Base-by-base conservation (phyloP, 2,329 filamentous ascomycete genomes). In the Gaeumannomyces tritici region DNA sequence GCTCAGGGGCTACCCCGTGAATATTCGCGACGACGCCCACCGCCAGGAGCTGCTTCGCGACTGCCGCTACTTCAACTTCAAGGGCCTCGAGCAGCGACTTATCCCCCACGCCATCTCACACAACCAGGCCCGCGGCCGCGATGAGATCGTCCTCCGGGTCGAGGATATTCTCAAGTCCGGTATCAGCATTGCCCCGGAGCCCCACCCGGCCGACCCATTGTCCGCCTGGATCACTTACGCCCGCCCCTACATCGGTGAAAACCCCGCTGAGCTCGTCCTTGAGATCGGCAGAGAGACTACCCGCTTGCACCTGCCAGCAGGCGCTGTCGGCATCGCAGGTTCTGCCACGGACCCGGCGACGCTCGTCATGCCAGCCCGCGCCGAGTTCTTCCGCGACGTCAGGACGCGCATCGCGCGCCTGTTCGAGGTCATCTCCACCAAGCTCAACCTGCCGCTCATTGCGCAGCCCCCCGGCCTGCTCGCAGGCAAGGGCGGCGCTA, bases 161-260 rank as follows among this genome's bases (percentile, higher is more conserved):
- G 88, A 95, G 69, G 93, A 97, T 69, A 84, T 98, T n/a, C 85
- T 93, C 42, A 93, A 93, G 69, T 92, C 89, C 2, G 93, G 93
- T 18, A 80, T 97, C 58, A 85, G 85, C 21, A 83, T 95, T 66
- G 77, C 76, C 1, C 73, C 75, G 11, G 86, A 89, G 60, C 64
- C 72, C 9, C 62, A 66, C 26, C 69, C 65, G 7, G 67, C 64
- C 31, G 65, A 63, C 24, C 65, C 63, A n/a, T 68, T 73, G 35
- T 62, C 75, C 33, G 69, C 72, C 21, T 89, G 84, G 79, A 85
- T 96, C 31, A 85, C 85, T 66, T 98, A 98, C 69, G 85, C 90
- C 18, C 86, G 93, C 7, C 93, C 93, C 0, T 96, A 88, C 69
- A 86, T 91, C n/a, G 92, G 97, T 72, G 86, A 90, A 61, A 80